phyloP scores from a whole-genome alignment of 2,329 filamentous ascomycete genomes.

The Elsinoe batatas region DNA sequence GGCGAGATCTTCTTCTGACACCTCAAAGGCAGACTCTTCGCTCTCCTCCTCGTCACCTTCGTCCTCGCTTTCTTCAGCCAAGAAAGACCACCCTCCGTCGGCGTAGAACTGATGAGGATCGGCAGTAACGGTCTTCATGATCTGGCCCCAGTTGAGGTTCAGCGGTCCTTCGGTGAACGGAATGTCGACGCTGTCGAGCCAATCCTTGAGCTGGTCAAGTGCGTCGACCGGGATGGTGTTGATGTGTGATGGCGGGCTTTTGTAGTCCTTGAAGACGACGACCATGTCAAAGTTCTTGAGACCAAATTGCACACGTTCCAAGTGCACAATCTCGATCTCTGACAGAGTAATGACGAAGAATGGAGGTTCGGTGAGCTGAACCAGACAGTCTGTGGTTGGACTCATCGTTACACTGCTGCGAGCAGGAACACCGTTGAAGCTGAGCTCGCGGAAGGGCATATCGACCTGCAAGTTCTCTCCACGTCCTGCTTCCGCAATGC shows the following conservation, averaged over 20 bases:
- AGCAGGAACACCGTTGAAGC: constrained; percentile 93
- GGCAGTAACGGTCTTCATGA: constrained; percentile 96
- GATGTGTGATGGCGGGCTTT: constrained; percentile 80
- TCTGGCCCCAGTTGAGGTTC: constrained; percentile 97
- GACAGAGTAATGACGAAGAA: constrained; percentile 93
- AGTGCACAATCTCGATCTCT: constrained; percentile 90
- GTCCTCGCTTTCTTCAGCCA: constrained; percentile 77
- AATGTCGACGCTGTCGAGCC: constrained; percentile 92
- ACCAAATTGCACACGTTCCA: constrained; percentile 91
- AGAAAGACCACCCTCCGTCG: constrained; percentile 91
- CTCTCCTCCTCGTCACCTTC: constrained; percentile 69
- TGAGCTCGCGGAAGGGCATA: constrained; percentile 91
- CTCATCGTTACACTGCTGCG: constrained; percentile 92
- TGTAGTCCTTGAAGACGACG: constrained; percentile 96
- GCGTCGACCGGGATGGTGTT: constrained; percentile 97
- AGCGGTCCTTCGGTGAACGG: constrained; percentile 88
- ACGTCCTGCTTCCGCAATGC: constrained; percentile 90
- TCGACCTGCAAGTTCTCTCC: constrained; percentile 88
- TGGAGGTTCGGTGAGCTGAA: constrained; percentile 91
- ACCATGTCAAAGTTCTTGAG: constrained; percentile 99
- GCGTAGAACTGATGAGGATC: constrained; percentile 93
- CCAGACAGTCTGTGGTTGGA: constrained; percentile 91
- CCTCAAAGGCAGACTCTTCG: constrained; percentile 86
- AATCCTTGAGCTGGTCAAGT: constrained; percentile 92
- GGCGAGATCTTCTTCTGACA: constrained; percentile 71